Evolutionary conservation across 495 filamentous ascomycete species (phyloP).

Genomic region (Cercophora scortea): DNA sequence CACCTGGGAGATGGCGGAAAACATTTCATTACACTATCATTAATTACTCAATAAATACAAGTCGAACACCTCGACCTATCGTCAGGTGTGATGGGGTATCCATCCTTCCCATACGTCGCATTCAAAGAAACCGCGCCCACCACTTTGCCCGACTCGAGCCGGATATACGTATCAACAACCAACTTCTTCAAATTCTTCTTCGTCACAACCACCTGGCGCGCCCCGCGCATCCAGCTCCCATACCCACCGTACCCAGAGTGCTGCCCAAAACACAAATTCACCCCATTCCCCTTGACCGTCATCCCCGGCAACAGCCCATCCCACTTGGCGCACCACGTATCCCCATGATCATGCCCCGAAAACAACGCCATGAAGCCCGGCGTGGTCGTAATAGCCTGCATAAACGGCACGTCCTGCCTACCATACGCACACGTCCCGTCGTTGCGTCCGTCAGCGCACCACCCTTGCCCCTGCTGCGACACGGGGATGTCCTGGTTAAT

Average conservation of each 20-base stretch:
- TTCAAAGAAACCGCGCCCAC: slow-evolving; percentile 57
- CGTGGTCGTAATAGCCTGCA: slow-evolving; percentile 51
- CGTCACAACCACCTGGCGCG: slow-evolving; percentile 49
- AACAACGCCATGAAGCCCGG: slow-evolving; percentile 55
- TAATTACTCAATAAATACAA: background rate
- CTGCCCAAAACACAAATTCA: slow-evolving; percentile 59
- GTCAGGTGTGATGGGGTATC: slow-evolving; percentile 39
- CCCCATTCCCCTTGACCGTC: slow-evolving; percentile 23
- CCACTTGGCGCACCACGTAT: slow-evolving; percentile 56
- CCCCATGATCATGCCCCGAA: slow-evolving; percentile 63
- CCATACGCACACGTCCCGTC: slow-evolving; percentile 33
- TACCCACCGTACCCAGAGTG: slow-evolving; percentile 69
- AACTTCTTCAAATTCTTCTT: slow-evolving; percentile 25
- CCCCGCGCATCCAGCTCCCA: slow-evolving; percentile 53
- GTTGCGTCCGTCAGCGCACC: slow-evolving; percentile 36
- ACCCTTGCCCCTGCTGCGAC: slow-evolving; percentile 43
- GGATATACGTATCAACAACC: slow-evolving; percentile 54
- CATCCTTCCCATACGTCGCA: slow-evolving; percentile 56
- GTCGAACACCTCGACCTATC: slow-evolving; percentile 20
- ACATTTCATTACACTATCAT: too few species aligned
- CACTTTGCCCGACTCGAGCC: slow-evolving; percentile 52
- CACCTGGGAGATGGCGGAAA: too few species aligned
- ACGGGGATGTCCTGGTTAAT: slow-evolving; percentile 57
- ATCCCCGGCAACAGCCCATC: slow-evolving; percentile 22
- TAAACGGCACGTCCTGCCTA: slow-evolving; percentile 56